These are phyloP conservation scores for Dryadomyces quercivorus DNA, from an alignment of 2,329 filamentous ascomycete species.

Conservation along the genomic window DNA sequence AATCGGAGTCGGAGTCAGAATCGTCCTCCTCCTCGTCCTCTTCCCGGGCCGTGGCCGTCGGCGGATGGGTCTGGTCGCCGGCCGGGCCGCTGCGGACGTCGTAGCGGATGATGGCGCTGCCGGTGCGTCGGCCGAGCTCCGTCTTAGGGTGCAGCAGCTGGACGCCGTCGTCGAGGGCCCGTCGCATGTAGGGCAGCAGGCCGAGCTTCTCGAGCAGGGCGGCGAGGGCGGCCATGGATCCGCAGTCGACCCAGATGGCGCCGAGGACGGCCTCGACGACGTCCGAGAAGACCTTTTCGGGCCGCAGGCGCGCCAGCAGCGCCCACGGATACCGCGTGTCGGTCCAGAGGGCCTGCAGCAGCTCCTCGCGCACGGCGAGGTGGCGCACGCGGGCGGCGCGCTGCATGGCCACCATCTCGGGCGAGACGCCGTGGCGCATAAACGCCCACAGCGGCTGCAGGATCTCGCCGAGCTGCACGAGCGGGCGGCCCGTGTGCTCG, in stretches of 20 bases:
- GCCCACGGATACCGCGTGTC: slow-evolving; percentile 63
- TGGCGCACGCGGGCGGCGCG: slow-evolving; percentile 30
- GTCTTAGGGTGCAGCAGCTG: slow-evolving; percentile 56
- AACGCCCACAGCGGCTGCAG: slow-evolving; percentile 50
- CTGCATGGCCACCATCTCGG: slow-evolving; percentile 26
- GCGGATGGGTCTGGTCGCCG: slow-evolving; percentile 12
- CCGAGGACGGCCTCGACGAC: slow-evolving; percentile 71
- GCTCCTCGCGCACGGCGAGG: slow-evolving; percentile 28
- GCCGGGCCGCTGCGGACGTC: slow-evolving; percentile 6
- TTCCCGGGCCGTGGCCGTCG: neutral
- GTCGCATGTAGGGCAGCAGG: slow-evolving; percentile 48
- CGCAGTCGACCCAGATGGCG: slow-evolving; percentile 73
- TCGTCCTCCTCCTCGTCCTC: neutral
- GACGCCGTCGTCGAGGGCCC: slow-evolving; percentile 46
- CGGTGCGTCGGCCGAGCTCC: slow-evolving; percentile 48
- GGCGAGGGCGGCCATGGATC: slow-evolving; percentile 46
- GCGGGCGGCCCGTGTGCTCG: too few species aligned
- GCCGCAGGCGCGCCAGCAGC: slow-evolving; percentile 49
- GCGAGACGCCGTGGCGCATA: slow-evolving; percentile 43
- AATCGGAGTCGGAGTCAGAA: too few species aligned
- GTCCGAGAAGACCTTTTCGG: slow-evolving; percentile 73
- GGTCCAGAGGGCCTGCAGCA: slow-evolving; percentile 37
- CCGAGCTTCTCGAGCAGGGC: slow-evolving; percentile 51
- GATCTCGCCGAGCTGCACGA: neutral
- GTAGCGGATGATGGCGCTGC: slow-evolving; percentile 42